Evolutionary conservation across 176 grass and related monocot species (phyloP).

Genomic region (Cocos nucifera): DNA sequence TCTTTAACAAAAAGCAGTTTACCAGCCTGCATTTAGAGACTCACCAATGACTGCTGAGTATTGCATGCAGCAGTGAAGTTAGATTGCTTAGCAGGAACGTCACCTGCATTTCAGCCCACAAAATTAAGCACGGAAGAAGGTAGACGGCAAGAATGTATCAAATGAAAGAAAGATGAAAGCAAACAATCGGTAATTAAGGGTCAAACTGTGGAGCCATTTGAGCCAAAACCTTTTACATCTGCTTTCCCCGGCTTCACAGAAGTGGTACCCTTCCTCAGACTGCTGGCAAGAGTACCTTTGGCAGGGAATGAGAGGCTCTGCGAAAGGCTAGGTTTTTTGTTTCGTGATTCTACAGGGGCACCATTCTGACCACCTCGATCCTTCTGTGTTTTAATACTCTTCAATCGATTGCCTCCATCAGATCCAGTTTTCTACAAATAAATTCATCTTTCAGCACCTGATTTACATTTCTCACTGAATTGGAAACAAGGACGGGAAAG

Average conservation of each 20-base stretch:
- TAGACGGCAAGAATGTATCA: neutral
- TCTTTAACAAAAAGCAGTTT: neutral
- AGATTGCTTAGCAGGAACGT: constrained; percentile 4
- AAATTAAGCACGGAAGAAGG: neutral
- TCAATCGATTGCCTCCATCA: constrained; percentile 14
- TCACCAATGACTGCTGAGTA: constrained; percentile 4
- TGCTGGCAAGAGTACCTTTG: constrained; percentile 11
- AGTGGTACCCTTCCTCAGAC: constrained; percentile 19
- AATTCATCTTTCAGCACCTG: neutral
- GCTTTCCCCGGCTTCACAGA: constrained; percentile 31
- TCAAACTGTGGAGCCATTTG: constrained; percentile 33
- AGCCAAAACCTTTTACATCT: constrained; percentile 24
- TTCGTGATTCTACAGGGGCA: neutral
- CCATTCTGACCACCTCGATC: constrained; percentile 20
- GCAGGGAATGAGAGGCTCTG: constrained; percentile 66
- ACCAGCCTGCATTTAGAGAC: neutral
- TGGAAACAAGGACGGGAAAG: neutral
- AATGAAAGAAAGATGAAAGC: constrained; percentile 9
- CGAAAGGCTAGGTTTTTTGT: constrained; percentile 41
- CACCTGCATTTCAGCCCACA: constrained; percentile 21
- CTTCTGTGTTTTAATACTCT: constrained; percentile 35
- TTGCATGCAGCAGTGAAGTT: neutral
- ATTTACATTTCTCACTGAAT: too few relatives aligned
- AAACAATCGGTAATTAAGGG: constrained; percentile 12
- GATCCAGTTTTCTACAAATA: constrained; percentile 47